Evolutionary conservation across 208 protist genomes (phyloP).

Genomic region (Acanthamoeba castellanii): DNA sequence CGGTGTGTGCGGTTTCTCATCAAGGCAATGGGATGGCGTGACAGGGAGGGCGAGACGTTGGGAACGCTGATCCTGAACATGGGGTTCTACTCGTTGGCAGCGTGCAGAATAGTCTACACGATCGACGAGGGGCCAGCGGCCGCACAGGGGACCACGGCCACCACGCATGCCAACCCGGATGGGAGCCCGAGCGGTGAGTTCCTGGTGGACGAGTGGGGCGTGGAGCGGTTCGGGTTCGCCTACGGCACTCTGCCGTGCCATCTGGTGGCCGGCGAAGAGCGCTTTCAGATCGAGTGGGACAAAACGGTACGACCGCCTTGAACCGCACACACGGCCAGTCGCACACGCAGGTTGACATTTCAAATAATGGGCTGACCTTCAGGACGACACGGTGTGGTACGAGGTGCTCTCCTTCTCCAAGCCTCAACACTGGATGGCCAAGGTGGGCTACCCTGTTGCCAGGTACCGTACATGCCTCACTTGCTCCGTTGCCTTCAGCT

Average conservation of each 20-base stretch:
- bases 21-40: not conserved
- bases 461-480: not conserved
- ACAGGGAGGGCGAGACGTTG: slow-evolving; percentile 57
- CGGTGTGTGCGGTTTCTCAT: not conserved
- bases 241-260: slow-evolving; percentile 65
- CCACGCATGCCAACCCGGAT: not conserved
- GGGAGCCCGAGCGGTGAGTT: not conserved
- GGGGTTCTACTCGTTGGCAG: slow-evolving; percentile 37
- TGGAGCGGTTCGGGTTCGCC: slow-evolving; percentile 53
- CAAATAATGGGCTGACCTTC: not conserved
- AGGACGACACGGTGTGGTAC: slow-evolving; percentile 64
- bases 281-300: slow-evolving; percentile 63
- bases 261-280: slow-evolving; percentile 54
- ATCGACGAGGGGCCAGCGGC: not conserved
- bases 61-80: slow-evolving; percentile 54
- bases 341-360: not conserved
- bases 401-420: slow-evolving; percentile 64
- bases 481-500: not conserved
- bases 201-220: not conserved
- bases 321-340: not conserved
- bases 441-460: slow-evolving; percentile 64
- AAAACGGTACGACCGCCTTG: not conserved
- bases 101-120: slow-evolving; percentile 48
- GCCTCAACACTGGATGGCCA: slow-evolving; percentile 66
- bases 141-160: not conserved